Conservation (phyloP, 306 rosid genomes). For the Gleditsia sinensis region DNA sequence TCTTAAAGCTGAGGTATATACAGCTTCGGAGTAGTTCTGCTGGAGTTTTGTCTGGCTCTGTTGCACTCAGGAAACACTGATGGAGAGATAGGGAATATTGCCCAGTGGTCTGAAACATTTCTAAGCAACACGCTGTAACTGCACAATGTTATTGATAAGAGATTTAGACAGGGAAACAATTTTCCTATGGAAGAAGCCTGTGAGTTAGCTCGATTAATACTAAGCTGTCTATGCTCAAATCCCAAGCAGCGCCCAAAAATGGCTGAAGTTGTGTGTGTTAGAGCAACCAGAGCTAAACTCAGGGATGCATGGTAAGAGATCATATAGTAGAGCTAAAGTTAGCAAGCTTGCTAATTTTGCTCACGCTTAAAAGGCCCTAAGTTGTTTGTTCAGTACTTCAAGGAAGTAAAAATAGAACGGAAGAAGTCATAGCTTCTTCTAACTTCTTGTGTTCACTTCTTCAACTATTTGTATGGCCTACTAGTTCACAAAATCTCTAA, state of each 20-base stretch:
- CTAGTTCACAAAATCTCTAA: too few species aligned
- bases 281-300: constrained; percentile 27
- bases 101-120: constrained; percentile 37
- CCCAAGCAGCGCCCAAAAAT: constrained; percentile 41
- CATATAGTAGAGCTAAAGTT: background rate
- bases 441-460: background rate
- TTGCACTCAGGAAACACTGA: constrained; percentile 39
- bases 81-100: constrained; percentile 38
- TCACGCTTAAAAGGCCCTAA: background rate
- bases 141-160: constrained; percentile 33
- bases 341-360: too few species aligned
- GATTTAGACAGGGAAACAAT: constrained; percentile 32
- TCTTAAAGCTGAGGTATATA: constrained; percentile 44
- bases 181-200: constrained; percentile 38
- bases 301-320: constrained; percentile 1
- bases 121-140: constrained; percentile 27
- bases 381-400: constrained; percentile 12
- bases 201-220: constrained; percentile 36
- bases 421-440: background rate
- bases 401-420: background rate
- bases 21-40: constrained; percentile 56
- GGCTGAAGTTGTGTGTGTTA: constrained; percentile 41
- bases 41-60: constrained; percentile 45
- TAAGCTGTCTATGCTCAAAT: constrained; percentile 37
- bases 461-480: too few species aligned